A percentile compares a stretch with the other conserved stretches of the same genome.
These are phyloP conservation scores for Rubroboletus pulcherrimus DNA, from an alignment of 768 basidiomycete genomes.

Conservation along the genomic window DNA sequence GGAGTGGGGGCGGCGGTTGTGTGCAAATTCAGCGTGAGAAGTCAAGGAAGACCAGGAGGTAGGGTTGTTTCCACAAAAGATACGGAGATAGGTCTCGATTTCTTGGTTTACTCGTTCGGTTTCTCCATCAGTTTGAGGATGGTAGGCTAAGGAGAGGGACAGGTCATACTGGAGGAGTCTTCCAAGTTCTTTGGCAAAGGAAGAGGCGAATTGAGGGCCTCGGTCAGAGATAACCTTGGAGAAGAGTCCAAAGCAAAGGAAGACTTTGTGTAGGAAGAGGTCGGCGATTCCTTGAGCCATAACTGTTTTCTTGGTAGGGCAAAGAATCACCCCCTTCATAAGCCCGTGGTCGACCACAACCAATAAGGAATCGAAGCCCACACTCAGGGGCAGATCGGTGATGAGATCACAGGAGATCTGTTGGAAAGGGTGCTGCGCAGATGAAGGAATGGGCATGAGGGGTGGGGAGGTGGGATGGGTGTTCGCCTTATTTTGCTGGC, in stretches of 20 bases:
- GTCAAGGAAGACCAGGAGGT: background rate
- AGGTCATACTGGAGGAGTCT: background rate
- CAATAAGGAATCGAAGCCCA: background rate
- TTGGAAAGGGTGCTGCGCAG: background rate
- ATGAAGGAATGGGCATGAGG: rapidly evolving
- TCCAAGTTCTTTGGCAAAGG: too few species aligned
- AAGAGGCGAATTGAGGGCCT: too few species aligned
- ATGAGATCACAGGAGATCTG: background rate
- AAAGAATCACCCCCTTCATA: background rate
- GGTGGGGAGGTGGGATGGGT: background rate
- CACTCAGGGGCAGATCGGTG: background rate
- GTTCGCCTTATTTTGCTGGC: background rate
- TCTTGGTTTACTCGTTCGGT: background rate
- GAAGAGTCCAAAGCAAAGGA: too few species aligned
- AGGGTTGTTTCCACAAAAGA: background rate
- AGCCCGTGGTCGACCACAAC: background rate
- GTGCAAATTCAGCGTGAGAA: too few species aligned
- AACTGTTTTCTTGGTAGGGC: too few species aligned
- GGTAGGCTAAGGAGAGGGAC: background rate
- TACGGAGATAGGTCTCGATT: background rate
- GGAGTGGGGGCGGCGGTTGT: background rate
- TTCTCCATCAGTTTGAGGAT: background rate
- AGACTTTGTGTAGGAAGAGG: too few species aligned
- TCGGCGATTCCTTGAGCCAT: rapidly evolving
- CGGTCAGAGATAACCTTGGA: too few species aligned